Conservation (phyloP, 2,329 filamentous ascomycete species). For the Kalmusia sp. region DNA sequence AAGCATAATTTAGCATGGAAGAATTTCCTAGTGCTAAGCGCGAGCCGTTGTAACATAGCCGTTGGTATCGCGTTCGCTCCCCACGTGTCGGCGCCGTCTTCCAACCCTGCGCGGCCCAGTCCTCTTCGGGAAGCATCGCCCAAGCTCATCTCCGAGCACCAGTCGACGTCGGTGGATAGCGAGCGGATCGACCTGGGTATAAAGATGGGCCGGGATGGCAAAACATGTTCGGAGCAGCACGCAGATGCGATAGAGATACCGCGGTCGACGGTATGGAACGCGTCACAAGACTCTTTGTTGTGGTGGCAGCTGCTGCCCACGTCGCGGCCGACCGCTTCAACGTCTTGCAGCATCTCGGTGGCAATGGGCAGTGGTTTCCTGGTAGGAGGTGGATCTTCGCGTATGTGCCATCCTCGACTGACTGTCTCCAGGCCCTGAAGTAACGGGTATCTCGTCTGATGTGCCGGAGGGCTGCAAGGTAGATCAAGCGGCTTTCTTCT, state of each 20-base stretch:
- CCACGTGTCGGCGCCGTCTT: constrained; percentile 23
- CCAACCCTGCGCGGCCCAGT: constrained; percentile 14
- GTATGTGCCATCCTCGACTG: not conserved
- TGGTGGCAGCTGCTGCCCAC: constrained; percentile 16
- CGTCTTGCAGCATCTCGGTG: constrained; percentile 45
- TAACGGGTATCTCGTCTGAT: constrained; percentile 61
- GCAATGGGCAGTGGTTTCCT: constrained; percentile 50
- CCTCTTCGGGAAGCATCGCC: constrained; percentile 32
- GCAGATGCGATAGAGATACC: not conserved
- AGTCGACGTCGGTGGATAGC: constrained; percentile 3
- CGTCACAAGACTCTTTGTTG: constrained; percentile 24
- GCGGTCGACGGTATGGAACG: constrained; percentile 20
- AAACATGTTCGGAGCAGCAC: constrained; percentile 9
- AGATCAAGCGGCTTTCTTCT: constrained; percentile 66
- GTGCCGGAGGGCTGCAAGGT: constrained; percentile 65
- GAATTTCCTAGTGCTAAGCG: not conserved
- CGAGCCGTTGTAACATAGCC: not conserved
- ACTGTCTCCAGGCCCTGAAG: constrained; percentile 57
- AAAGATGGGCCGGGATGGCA: not conserved
- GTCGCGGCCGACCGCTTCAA: constrained; percentile 36
- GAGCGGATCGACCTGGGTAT: not conserved
- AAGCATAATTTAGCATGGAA: not conserved
- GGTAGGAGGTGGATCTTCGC: constrained; percentile 17
- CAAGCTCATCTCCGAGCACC: constrained; percentile 29
- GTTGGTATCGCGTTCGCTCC: not conserved